Percentiles rank a stretch among this genome's conserved stretches.
phyloP scores from a whole-genome alignment of 1,284 basidiomycete species.

The Microbotryum intermedium region DNA sequence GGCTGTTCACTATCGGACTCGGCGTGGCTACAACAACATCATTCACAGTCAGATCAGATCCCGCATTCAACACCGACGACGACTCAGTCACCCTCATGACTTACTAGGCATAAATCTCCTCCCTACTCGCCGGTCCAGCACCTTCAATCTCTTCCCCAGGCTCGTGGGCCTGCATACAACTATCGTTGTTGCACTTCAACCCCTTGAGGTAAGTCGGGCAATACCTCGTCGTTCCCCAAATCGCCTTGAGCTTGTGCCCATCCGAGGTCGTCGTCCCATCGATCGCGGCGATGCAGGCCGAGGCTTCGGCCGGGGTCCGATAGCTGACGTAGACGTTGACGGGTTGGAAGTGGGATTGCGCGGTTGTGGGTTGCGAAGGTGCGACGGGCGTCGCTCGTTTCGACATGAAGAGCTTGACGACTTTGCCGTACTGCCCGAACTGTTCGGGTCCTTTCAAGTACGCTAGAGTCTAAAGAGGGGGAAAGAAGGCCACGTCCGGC shows the following conservation, averaged over 20 bases:
- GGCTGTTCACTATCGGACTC: constrained; percentile 10
- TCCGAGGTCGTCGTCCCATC: constrained; percentile 77
- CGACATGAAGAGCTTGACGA: constrained; percentile 86
- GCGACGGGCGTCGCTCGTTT: constrained; percentile 58
- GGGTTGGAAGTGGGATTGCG: constrained; percentile 49
- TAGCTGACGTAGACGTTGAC: constrained; percentile 96
- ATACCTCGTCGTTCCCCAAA: constrained; percentile 95
- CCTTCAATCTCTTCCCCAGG: constrained; percentile 98
- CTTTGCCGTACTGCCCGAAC: constrained; percentile 98
- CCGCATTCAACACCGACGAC: too few relatives aligned
- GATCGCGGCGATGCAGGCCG: constrained; percentile 81
- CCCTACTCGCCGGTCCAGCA: constrained; percentile 56
- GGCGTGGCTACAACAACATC: not conserved
- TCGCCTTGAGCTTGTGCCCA: constrained; percentile 76
- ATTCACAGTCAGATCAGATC: not conserved
- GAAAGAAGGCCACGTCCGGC: constrained; percentile 3
- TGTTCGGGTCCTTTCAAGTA: constrained; percentile 92
- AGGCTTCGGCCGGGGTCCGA: constrained; percentile 87
- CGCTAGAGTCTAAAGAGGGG: constrained; percentile 63
- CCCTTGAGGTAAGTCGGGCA: constrained; percentile 93
- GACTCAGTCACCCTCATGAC: not conserved
- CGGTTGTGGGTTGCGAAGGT: constrained; percentile 42
- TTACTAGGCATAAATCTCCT: constrained; percentile 54
- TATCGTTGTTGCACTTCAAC: constrained; percentile 72
- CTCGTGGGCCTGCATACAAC: constrained; percentile 92